Base-by-base conservation (phyloP, 768 basidiomycete species). In the Baorangia bicolor region DNA sequence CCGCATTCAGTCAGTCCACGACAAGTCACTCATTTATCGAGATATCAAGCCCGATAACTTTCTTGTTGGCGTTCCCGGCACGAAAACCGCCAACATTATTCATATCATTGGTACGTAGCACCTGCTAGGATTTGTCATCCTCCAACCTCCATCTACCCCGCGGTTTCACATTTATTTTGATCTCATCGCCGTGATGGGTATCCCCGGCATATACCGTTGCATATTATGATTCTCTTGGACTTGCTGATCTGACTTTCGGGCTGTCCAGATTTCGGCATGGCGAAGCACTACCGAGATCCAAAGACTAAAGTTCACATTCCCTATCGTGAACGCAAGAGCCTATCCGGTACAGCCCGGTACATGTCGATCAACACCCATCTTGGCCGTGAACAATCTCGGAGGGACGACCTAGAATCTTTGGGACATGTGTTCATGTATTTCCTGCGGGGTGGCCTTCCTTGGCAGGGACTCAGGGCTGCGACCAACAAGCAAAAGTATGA, bases 391-490 rank as follows among this genome's bases (percentile, higher is more conserved):
- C 87, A 90, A 70, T 96, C 94, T 21, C 85, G 96, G 59, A 82
- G 96, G 64, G 96, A 99, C 70, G 96, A 99, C 71, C 74, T 99
- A 30, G 96, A 99, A 75, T 96, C 94, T 37, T 77, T 99, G 30
- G 96, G 97, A 0, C 97, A 99, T 71, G 97, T 99, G 42, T 98
- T 98, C 78, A 98, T 99, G 92, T 99, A 99, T 74, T 99, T 99
- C 74, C 73, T 99, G 63, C 83, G 96, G 5, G 96, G 96, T 25
- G 94, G 94, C 20, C 81, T 99, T 53, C 96, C 96, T 27, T 99
- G 96, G 96, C 96, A 99, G 71, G 96, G 96, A 43, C 78, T 99
- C 59, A 86, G 95, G 67, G 97, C 96, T 21, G 94, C 94, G 10
- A 99, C 96, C 2, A 98, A 99, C 81, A 98, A 98, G 77, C 96